Base-by-base conservation (phyloP, 2,329 filamentous ascomycete genomes). In the Exophiala oligosperma region DNA sequence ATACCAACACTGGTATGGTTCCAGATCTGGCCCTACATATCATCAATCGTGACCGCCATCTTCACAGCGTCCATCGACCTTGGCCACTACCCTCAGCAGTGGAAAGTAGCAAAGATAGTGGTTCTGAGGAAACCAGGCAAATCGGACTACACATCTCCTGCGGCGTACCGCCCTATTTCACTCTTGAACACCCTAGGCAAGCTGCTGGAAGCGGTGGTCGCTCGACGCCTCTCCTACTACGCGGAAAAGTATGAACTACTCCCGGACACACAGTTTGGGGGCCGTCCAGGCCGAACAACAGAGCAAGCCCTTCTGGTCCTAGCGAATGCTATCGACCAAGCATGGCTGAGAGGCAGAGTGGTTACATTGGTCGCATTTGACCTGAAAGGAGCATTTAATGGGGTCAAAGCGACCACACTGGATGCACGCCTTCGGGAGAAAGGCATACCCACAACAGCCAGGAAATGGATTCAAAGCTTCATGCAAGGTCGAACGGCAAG, bases 111-210 rank as follows among this genome's bases (percentile, higher is more conserved):
- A 37, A 28, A 46, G 26, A 57, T 52, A 21, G 50, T 66, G 8
- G 53, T 63, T 9, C 57, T 68, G 6, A 54, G 60, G 23, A 68
- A 68, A 48, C 59, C 61, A 28, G 62, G 66, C 0, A 67, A 66
- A 44, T 54, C 55, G 23, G 66, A 71, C 49, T 72, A 72, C 52
- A 61, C 61, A 23, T 23, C 60, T 2, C 60, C 65, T 0, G 57
- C 62, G 35, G 67, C 64, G 24, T 70, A 70, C 37, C 57, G 62
- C 5, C 69, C 62, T 24, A 71, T 71, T 47, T 70, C 65, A 41
- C 63, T 67, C 4, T 61, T 71, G 0, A 60, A 57, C 11, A 54
- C 63, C 49, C 58, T 65, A 17, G 57, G 64, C 28, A 66, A 65
- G 35, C 32, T 64, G 9, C 56, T 65, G 24, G 61, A 65, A 32